These are phyloP conservation scores for Gelatoporia subvermispora DNA, from an alignment of 768 basidiomycete species.

Conservation along the genomic window DNA sequence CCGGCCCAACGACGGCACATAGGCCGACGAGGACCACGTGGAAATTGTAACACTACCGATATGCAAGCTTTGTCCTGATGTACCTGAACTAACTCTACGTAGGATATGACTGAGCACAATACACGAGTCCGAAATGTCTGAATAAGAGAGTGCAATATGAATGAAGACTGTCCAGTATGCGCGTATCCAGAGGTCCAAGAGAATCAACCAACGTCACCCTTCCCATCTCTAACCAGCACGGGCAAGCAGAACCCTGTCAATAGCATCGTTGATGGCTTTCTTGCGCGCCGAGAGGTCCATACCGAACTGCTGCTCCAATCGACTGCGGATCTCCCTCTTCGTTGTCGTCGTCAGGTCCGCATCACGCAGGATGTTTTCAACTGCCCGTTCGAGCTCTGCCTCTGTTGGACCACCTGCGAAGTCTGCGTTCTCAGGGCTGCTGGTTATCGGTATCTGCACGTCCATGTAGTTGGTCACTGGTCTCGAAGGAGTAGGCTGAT, in stretches of 20 bases:
- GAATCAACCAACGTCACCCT: background rate
- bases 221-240: conserved; percentile 29
- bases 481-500: conserved; percentile 63
- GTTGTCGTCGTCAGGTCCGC: conserved; percentile 90
- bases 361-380: conserved; percentile 64
- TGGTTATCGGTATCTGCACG: conserved; percentile 51
- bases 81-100: background rate
- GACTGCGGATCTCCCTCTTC: conserved; percentile 83
- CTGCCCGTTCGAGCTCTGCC: conserved; percentile 66
- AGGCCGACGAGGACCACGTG: too few species aligned
- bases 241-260: conserved; percentile 64
- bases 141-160: background rate
- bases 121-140: background rate
- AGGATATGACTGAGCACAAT: background rate
- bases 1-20: too few species aligned
- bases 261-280: conserved; percentile 68
- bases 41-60: too few species aligned
- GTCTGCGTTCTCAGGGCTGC: conserved; percentile 50
- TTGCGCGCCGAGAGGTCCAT: conserved; percentile 73
- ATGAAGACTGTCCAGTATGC: background rate
- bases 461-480: conserved; percentile 78
- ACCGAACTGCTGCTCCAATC: conserved; percentile 78
- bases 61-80: too few species aligned
- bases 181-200: background rate
- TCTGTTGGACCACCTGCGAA: conserved; percentile 52